Percentiles rank a stretch among this genome's conserved stretches.
These are phyloP conservation scores for Plasmodium gonderi DNA, from an alignment of 169 alveolate species.

Conservation along the genomic window DNA sequence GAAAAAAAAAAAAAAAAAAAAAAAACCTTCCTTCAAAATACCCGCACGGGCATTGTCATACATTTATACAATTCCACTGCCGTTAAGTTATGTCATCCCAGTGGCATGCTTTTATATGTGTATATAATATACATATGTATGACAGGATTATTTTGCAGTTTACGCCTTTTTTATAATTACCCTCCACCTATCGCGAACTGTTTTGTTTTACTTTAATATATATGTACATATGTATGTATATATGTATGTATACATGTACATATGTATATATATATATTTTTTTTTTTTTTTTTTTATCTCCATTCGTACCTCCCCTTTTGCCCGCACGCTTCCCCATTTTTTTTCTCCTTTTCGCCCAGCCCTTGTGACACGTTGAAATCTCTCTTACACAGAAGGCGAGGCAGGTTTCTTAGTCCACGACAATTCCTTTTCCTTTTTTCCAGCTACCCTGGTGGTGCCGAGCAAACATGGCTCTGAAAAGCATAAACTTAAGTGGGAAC, in stretches of 20 bases:
- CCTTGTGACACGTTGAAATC: too few species aligned
- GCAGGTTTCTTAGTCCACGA: not conserved
- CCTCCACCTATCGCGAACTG: too few species aligned
- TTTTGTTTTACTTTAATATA: not conserved
- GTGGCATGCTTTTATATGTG: too few species aligned
- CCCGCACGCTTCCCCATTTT: not conserved
- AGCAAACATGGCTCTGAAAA: conserved; percentile 53
- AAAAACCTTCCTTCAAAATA: too few species aligned
- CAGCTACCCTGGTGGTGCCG: not conserved
- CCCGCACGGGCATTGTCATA: too few species aligned
- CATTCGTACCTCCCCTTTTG: not conserved
- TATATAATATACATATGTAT: too few species aligned
- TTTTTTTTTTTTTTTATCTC: not conserved
- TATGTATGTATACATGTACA: not conserved
- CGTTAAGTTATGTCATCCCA: too few species aligned
- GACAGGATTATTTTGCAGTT: too few species aligned
- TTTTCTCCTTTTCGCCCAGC: not conserved
- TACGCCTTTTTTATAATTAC: too few species aligned
- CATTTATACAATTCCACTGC: too few species aligned
- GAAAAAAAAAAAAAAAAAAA: not conserved
- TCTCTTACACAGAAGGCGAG: not conserved
- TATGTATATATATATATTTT: not conserved
- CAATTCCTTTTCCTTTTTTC: not conserved
- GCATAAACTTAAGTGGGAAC: conserved; percentile 71
- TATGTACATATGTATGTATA: not conserved